A percentile compares a stretch with the other conserved stretches of the same genome.
These are phyloP conservation scores for Eruca vesicaria DNA, from an alignment of 441 rosid genomes.

Conservation along the genomic window DNA sequence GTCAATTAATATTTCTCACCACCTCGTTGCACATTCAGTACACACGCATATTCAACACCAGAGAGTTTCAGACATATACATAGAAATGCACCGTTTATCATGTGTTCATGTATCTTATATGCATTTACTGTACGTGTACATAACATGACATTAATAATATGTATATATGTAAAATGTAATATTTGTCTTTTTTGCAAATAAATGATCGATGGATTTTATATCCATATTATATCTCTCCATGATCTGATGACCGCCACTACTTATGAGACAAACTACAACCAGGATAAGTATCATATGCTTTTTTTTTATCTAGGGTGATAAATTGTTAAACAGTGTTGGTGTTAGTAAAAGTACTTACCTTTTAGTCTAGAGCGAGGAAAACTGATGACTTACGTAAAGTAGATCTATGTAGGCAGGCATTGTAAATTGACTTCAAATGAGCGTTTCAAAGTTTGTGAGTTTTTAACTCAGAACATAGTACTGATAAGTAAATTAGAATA, in stretches of 20 bases:
- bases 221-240: background rate
- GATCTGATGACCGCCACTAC: background rate
- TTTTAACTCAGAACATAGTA: background rate
- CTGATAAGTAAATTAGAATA: background rate
- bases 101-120: background rate
- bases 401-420: background rate
- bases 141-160: background rate
- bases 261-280: background rate
- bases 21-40: slow-evolving; percentile 30
- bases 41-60: slow-evolving; percentile 6
- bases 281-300: background rate
- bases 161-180: background rate
- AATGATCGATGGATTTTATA: background rate
- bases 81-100: background rate
- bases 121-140: background rate
- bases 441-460: background rate
- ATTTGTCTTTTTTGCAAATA: background rate
- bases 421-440: background rate
- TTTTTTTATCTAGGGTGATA: background rate
- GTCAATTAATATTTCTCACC: slow-evolving; percentile 13
- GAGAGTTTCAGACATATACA: background rate
- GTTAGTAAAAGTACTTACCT: background rate
- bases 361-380: background rate
- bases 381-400: background rate
- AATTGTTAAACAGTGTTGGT: background rate